Base-by-base conservation (phyloP, 2,329 filamentous ascomycete genomes). In the Rhynchosporium agropyri region DNA sequence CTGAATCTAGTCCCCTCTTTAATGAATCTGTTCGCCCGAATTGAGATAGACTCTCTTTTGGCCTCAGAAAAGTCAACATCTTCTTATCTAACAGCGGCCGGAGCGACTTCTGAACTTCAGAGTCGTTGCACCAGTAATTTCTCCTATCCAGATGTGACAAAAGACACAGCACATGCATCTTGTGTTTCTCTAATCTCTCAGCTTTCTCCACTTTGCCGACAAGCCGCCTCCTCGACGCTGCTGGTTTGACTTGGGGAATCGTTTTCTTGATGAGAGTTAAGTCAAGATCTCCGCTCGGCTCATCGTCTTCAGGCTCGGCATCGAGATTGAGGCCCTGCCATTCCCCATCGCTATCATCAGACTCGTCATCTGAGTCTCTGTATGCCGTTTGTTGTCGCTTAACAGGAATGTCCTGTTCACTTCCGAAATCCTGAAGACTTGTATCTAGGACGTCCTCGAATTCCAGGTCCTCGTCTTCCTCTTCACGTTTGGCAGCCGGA, bases 121-220 rank as follows among this genome's bases (percentile, higher is more conserved):
- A 70, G 72, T 94, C 89, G 71, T 96, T 96, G 77, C 93, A 97
- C 92, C 94, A 97, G 60, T 84, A 80, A 73, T 98, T 99, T 61
- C 93, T 86, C 62, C 86, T 80, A 68, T 90, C 84, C 15, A 88
- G 83, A 75, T 98, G 91, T 9, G 87, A 85, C 15, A 99, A 77
- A 1, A 99, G 81, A 73, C 91, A 96, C 13, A 97, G 78, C 0
- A 98, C 68, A 76, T 99, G 93, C 65, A 87, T 80, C 76, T 94
- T 96, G 76, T 99, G 95, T n/a, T 92, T 81, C 58, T 91, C 84
- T 36, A 95, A 74, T 26, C 93, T 85, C 13, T 74, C 77, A 49
- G 77, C 76, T 65, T 79, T 83, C 68, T 88, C 84, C 26, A 80
- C 80, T 65, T 79, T 83, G 29, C 76, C 83, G 3, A 86, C 76